A percentile compares a stretch with the other conserved stretches of the same genome.
Conservation (phyloP, 176 grass and related monocot species). For the Bothriochloa decipiens region DNA sequence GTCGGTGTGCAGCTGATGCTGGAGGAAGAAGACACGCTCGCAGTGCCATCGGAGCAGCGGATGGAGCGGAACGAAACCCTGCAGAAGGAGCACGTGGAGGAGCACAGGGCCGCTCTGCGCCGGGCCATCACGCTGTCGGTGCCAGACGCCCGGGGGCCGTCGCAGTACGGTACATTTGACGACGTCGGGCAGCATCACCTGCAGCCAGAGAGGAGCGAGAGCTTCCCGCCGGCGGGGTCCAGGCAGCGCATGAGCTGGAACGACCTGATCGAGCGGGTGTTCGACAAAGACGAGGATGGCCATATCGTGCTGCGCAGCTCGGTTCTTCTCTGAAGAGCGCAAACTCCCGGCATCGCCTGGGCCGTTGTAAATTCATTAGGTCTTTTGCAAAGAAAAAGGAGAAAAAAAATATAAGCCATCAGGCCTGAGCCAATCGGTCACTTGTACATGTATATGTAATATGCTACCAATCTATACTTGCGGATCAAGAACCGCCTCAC, state of each 20-base stretch:
- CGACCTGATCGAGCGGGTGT: slow-evolving; percentile 79
- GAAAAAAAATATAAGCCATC: slow-evolving; percentile 37
- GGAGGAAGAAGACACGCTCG: slow-evolving; percentile 60
- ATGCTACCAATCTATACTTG: slow-evolving; percentile 49
- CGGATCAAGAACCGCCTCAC: slow-evolving; percentile 68
- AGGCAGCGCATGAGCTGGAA: slow-evolving; percentile 81
- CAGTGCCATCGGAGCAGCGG: slow-evolving; percentile 67
- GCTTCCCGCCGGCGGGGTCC: slow-evolving; percentile 28
- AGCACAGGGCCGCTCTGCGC: slow-evolving; percentile 78
- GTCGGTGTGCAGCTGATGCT: slow-evolving; percentile 62
- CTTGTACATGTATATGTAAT: slow-evolving; percentile 44
- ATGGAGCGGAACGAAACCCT: slow-evolving; percentile 91
- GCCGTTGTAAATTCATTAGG: slow-evolving; percentile 35
- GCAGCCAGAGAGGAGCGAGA: slow-evolving; percentile 46
- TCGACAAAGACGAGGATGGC: slow-evolving; percentile 70
- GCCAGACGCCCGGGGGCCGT: slow-evolving; percentile 50
- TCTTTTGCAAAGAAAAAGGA: slow-evolving; percentile 26
- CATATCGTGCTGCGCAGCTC: slow-evolving; percentile 60
- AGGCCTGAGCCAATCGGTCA: slow-evolving; percentile 21
- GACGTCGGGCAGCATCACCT: neutral
- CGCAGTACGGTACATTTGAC: slow-evolving; percentile 74
- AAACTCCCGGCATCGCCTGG: neutral
- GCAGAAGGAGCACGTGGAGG: slow-evolving; percentile 64
- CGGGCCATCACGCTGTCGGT: slow-evolving; percentile 74
- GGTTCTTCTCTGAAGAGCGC: neutral